These are phyloP conservation scores for Meyerozyma athensensis DNA, from an alignment of 1,139 yeast species.

Conservation along the genomic window DNA sequence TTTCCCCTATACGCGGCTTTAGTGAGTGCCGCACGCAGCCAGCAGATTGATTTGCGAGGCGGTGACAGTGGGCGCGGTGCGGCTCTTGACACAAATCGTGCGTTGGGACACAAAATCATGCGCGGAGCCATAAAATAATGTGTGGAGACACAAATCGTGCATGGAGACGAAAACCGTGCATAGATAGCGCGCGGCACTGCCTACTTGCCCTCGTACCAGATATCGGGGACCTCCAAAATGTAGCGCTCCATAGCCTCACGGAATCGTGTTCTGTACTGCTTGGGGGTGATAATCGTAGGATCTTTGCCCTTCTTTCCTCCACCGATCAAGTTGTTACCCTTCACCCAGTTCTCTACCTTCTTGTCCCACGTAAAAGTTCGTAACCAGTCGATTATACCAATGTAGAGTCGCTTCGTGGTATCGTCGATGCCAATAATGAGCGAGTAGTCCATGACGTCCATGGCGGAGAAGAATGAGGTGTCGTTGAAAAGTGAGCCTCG, in stretches of 20 bases:
- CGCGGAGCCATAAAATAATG: too few relatives aligned
- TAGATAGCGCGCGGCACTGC: not conserved
- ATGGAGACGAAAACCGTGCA: not conserved
- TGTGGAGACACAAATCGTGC: too few relatives aligned
- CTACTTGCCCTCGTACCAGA: constrained; percentile 55
- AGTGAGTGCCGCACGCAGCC: constrained; percentile 2
- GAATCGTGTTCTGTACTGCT: constrained; percentile 88
- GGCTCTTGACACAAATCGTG: too few relatives aligned
- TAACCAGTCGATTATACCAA: constrained; percentile 94
- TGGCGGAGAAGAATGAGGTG: constrained; percentile 86
- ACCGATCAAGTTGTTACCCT: constrained; percentile 76
- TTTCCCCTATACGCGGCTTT: constrained; percentile 2
- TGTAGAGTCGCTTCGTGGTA: constrained; percentile 63
- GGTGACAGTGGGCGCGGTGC: too few relatives aligned
- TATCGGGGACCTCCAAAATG: constrained; percentile 89
- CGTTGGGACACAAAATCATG: too few relatives aligned
- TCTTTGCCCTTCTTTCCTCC: constrained; percentile 77
- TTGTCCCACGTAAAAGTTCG: constrained; percentile 99
- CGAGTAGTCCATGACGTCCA: constrained; percentile 99
- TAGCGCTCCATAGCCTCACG: constrained; percentile 98
- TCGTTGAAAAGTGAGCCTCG: constrained; percentile 93
- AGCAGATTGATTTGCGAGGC: too few relatives aligned
- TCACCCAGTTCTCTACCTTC: constrained; percentile 97
- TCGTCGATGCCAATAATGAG: constrained; percentile 88
- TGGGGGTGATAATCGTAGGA: constrained; percentile 96